These are phyloP conservation scores for Neurospora tetrasperma DNA, from an alignment of 495 filamentous ascomycete genomes.

Conservation along the genomic window DNA sequence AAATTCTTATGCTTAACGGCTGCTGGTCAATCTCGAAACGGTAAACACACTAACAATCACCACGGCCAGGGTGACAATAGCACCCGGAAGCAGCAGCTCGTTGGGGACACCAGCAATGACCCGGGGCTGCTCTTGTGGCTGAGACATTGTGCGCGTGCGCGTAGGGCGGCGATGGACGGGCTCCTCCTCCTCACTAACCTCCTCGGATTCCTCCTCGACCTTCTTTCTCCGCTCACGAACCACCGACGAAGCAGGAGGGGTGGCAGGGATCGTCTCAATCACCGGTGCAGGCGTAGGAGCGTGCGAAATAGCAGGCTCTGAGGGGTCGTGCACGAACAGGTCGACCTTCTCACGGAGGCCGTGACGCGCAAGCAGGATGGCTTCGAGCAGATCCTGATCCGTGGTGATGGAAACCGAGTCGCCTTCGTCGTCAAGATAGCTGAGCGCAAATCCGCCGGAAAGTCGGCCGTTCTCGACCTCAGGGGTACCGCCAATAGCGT, in stretches of 20 bases:
- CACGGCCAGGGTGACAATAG: conserved; percentile 87
- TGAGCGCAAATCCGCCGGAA: conserved; percentile 77
- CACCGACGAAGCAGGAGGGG: conserved; percentile 44
- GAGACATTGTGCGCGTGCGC: conserved; percentile 24
- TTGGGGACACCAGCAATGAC: conserved; percentile 89
- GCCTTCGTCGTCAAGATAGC: conserved; percentile 95
- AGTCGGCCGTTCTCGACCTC: conserved; percentile 68
- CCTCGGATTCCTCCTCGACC: conserved; percentile 48
- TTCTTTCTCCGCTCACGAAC: conserved; percentile 49
- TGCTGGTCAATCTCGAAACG: conserved; percentile 63
- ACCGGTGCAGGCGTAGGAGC: conserved; percentile 60
- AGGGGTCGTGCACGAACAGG: conserved; percentile 89
- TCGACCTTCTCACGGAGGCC: conserved; percentile 84
- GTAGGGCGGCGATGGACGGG: conserved; percentile 32
- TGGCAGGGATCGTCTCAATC: conserved; percentile 27
- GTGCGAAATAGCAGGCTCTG: conserved; percentile 59
- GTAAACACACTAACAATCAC: conserved; percentile 91
- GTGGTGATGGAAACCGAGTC: conserved; percentile 97
- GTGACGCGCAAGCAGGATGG: conserved; percentile 71
- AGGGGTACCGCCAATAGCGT: conserved; percentile 74
- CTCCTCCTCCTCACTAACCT: conserved; percentile 52
- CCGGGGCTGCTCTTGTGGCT: conserved; percentile 54
- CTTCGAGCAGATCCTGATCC: conserved; percentile 84
- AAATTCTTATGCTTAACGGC: conserved; percentile 32
- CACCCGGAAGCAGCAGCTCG: conserved; percentile 84